These are phyloP conservation scores for Hypoxylon trugodes DNA, from an alignment of 495 filamentous ascomycete species.

Conservation along the genomic window DNA sequence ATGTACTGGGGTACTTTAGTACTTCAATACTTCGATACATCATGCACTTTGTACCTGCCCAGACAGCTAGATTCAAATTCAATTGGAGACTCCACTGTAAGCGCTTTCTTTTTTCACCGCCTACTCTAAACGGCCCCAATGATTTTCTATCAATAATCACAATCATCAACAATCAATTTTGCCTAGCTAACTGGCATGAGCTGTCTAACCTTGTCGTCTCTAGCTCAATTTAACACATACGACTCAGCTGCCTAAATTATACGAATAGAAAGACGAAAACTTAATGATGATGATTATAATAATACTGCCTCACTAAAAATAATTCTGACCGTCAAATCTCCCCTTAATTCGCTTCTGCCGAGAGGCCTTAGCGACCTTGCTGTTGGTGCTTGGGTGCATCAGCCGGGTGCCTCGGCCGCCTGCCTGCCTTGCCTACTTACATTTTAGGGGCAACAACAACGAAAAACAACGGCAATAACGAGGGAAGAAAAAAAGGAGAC, in stretches of 20 bases:
- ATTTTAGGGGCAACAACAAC: constrained; percentile 30
- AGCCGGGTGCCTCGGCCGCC: too few relatives aligned
- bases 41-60: too few relatives aligned
- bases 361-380: too few relatives aligned
- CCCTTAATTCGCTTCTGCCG: too few relatives aligned
- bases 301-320: constrained; percentile 37
- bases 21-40: background rate
- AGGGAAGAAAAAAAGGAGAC: too few relatives aligned
- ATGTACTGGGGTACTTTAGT: too few relatives aligned
- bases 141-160: constrained; percentile 14
- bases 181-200: constrained; percentile 3
- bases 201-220: constrained; percentile 20
- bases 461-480: too few relatives aligned
- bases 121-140: constrained; percentile 30
- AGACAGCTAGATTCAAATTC: too few relatives aligned
- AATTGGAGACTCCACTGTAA: constrained; percentile 7
- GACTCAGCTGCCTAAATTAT: constrained; percentile 31
- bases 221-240: constrained; percentile 15
- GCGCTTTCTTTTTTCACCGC: constrained; percentile 31
- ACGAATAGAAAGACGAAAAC: background rate
- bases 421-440: too few relatives aligned
- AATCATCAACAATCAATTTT: constrained; percentile 8
- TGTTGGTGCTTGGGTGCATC: too few relatives aligned
- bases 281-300: background rate
- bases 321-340: constrained; percentile 30